Evolutionary conservation across 2,329 filamentous ascomycete genomes (phyloP).

Genomic region (Venturia oleaginea): DNA sequence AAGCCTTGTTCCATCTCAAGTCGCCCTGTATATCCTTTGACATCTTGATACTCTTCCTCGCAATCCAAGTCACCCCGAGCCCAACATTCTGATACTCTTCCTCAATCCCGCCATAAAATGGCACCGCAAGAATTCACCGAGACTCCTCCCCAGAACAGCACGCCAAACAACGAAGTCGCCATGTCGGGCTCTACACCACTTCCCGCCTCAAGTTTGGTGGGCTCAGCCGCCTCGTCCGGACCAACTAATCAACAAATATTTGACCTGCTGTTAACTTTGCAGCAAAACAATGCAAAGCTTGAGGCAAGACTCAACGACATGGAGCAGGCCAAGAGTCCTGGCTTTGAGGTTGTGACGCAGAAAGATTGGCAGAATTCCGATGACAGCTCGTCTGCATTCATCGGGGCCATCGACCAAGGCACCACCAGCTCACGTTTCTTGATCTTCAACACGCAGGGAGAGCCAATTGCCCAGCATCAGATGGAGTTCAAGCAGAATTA

Average conservation of each 20-base stretch:
- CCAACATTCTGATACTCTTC: neutral
- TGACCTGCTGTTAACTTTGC: constrained; percentile 8
- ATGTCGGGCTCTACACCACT: constrained; percentile 3
- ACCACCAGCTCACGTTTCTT: constrained; percentile 85
- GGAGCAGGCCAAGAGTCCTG: neutral
- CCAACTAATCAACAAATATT: constrained; percentile 11
- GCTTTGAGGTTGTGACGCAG: neutral
- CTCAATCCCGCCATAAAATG: neutral
- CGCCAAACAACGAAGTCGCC: neutral
- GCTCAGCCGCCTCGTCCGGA: neutral
- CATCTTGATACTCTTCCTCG: too few relatives aligned
- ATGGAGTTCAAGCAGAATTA: constrained; percentile 81
- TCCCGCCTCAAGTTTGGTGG: neutral
- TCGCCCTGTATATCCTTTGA: too few relatives aligned
- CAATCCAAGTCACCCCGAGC: neutral
- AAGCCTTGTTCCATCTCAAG: neutral
- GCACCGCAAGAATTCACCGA: constrained; percentile 3
- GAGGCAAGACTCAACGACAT: constrained; percentile 12
- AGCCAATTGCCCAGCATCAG: constrained; percentile 74
- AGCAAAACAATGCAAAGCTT: constrained; percentile 8
- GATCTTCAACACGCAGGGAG: constrained; percentile 74
- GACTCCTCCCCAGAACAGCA: constrained; percentile 5
- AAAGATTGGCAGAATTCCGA: constrained; percentile 2
- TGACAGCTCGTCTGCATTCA: constrained; percentile 40
- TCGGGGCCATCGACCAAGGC: constrained; percentile 84